Evolutionary conservation across 495 filamentous ascomycete genomes (phyloP), one percentile per base, ranked within the genome.

Genomic region (Chlorociboria aeruginascens): DNA sequence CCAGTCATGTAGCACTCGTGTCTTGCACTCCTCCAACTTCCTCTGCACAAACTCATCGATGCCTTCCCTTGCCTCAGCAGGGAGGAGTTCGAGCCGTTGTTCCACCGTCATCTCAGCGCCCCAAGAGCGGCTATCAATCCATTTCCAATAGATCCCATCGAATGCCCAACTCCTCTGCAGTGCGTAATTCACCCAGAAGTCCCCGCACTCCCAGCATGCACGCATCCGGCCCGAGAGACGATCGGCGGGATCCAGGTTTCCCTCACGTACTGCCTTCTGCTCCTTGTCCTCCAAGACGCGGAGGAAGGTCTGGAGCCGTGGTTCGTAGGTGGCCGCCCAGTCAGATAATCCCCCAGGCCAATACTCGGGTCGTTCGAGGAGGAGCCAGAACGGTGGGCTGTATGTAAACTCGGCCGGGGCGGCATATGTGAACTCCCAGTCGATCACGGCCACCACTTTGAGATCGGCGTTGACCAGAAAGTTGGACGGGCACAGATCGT

Each of bases 241-340:
- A 34, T 69, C 69, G 72, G 36, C 69, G 63, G 58, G 74, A 82
- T 50, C 70, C 69, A 34, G 77, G 76, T 7, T 75, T 81, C n/a
- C 32, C 32, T 34, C 32, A 8, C 32, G 8, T n/a, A 8, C 32
- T 34, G 8, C 17, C 2, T 46, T 34, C 42, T 46, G 8, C 30
- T 51, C 49, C 31, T 4, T 29, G 14, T 39, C 49, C 34, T 46
- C 49, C 16, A 51, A 3, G n/a, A 38, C 49, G 14, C 8, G 11
- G 20, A 51, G 49, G 28, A 40, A 51, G n/a, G 34, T 17, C 34
- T 32, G 20, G 8, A 51, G 42, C 17, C 49, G 49, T 40, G 14
- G 20, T 40, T 51, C 49, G 25, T 51, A 51, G 32, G 20, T 30
- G 14, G 13, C 17, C 33, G 42, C 17, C 49, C 49, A 51, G 17